Evolutionary conservation across 371 early-diverging fungal genomes (phyloP), one percentile per base, ranked within the genome.

Genomic region (Haplosporangium sp.): DNA sequence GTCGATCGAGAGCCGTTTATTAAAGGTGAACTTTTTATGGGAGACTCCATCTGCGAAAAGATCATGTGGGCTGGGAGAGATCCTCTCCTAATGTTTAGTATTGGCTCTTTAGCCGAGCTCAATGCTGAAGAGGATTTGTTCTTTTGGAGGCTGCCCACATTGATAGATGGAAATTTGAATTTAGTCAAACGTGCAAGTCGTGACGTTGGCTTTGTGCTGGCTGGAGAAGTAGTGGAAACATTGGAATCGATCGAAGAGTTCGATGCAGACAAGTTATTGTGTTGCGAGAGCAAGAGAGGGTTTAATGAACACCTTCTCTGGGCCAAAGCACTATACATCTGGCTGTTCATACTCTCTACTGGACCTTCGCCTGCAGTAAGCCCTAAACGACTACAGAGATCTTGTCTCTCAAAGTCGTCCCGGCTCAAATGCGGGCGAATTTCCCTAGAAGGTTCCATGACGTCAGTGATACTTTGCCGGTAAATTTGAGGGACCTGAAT

Each of bases 131-230:
- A 2, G 3, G 56, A 34, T 61, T 72, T 71, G 27, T 58, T 71
- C 40, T 42, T 66, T 37, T 79, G 71, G 17, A 71, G 67, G n/a
- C 47, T 65, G 11, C 67, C 61, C 55, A 79, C 65, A 2, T 71
- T 71, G n/a, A 79, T 11, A 9, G 81, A 74, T 0, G 74, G 81
- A n/a, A 79, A 71, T 37, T 74, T 74, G 62, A 79, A 74, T 15
- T 74, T 69, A 0, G 71, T 63, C 44, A 79, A 35, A 1, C 62
- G 66, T 8, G 71, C 71, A 3, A 74, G 44, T 2, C 73, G 70
- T 17, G 69, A 62, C 5, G 72, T 48, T 10, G 69, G 17, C 10
- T 48, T 65, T 3, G 61, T 5, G 52, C 19, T 52, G 5, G 39
- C 47, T 44, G 58, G 27, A 15, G 58, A 38, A 0, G 55, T 5